A percentile compares a stretch with the other conserved stretches of the same genome.
Conservation (phyloP, 2,329 filamentous ascomycete species). For the Metarhizium guizhouense region DNA sequence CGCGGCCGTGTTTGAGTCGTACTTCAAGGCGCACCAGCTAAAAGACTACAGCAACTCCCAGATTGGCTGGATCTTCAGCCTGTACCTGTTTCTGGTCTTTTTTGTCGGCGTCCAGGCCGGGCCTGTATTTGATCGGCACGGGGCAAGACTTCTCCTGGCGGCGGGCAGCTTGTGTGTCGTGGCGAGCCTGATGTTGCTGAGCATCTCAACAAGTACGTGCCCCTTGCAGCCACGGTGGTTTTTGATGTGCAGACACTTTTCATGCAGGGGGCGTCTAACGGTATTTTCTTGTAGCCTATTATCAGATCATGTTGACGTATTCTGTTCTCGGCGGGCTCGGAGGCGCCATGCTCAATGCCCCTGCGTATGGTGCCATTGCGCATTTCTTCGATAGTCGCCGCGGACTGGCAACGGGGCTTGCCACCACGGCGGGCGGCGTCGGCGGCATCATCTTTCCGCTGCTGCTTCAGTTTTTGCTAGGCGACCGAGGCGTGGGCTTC, state of each 20-base stretch:
- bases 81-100: slow-evolving; percentile 75
- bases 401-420: slow-evolving; percentile 72
- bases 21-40: slow-evolving; percentile 65
- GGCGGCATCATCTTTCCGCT: slow-evolving; percentile 59
- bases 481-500: slow-evolving; percentile 34
- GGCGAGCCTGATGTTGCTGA: slow-evolving; percentile 34
- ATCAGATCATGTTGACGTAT: slow-evolving; percentile 73
- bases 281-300: slow-evolving; percentile 41
- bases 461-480: slow-evolving; percentile 34
- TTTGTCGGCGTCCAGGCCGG: slow-evolving; percentile 77
- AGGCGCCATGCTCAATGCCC: slow-evolving; percentile 69
- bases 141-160: slow-evolving; percentile 58
- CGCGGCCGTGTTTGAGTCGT: slow-evolving; percentile 53
- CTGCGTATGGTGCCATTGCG: slow-evolving; percentile 48
- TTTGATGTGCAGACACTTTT: not conserved
- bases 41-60: slow-evolving; percentile 54
- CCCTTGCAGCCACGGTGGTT: too few species aligned
- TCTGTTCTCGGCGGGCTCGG: slow-evolving; percentile 63
- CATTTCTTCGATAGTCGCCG: slow-evolving; percentile 72
- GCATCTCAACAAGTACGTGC: not conserved
- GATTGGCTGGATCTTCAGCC: slow-evolving; percentile 79
- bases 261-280: not conserved
- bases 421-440: slow-evolving; percentile 61
- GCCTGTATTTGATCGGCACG: slow-evolving; percentile 70
- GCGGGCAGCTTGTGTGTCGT: slow-evolving; percentile 54